These are phyloP conservation scores for Paraurostyla sp. DNA, from an alignment of 73 alveolate genomes.

Conservation along the genomic window DNA sequence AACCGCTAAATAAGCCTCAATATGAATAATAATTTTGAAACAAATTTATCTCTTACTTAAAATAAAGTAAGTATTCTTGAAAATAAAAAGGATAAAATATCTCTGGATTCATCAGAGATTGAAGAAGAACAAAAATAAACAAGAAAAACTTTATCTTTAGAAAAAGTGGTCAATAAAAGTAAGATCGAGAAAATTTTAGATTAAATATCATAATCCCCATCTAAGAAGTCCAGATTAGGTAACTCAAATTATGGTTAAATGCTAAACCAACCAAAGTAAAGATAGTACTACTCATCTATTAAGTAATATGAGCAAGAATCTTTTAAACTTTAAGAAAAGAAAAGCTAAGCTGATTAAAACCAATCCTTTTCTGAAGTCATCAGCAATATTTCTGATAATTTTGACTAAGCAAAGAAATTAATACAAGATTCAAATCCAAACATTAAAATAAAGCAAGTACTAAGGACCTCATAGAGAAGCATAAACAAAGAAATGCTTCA, in stretches of 20 bases:
- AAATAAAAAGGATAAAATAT: too few relatives aligned
- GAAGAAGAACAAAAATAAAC: neutral
- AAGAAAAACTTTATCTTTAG: neutral
- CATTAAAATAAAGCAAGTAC: neutral
- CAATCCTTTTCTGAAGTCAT: neutral
- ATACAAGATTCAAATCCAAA: neutral
- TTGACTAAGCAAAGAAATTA: neutral
- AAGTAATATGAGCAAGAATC: too few relatives aligned
- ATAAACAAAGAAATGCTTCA: neutral
- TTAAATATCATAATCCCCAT: neutral
- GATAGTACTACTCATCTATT: neutral
- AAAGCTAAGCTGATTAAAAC: neutral
- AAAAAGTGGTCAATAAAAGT: neutral
- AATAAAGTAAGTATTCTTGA: too few relatives aligned
- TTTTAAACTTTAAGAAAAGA: too few relatives aligned
- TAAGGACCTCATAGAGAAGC: neutral
- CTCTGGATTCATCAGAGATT: neutral
- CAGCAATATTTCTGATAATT: too few relatives aligned
- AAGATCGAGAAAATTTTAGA: conserved; percentile 5
- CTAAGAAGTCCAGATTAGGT: neutral
- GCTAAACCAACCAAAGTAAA: neutral
- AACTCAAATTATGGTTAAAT: neutral
- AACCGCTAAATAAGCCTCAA: too few relatives aligned
- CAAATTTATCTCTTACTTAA: too few relatives aligned
- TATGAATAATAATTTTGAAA: too few relatives aligned